These are phyloP conservation scores for Ogataea ramenticola DNA, from an alignment of 805 yeast genomes.

Conservation along the genomic window DNA sequence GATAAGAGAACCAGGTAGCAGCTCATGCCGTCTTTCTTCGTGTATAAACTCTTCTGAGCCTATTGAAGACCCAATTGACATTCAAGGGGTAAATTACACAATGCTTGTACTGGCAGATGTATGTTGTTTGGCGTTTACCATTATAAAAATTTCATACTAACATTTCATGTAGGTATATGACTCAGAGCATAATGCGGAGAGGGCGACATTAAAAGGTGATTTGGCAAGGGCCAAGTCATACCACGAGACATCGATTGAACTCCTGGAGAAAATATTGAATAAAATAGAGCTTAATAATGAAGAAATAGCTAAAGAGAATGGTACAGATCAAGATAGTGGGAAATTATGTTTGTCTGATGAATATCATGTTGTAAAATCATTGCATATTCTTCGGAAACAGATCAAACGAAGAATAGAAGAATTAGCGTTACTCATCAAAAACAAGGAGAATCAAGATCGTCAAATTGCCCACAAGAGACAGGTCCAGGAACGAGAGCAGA, in stretches of 20 bases:
- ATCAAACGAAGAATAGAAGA: conserved; percentile 16
- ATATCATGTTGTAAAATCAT: conserved; percentile 14
- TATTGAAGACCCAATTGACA: too few species aligned
- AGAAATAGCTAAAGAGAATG: neutral
- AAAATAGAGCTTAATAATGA: neutral
- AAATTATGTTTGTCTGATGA: conserved; percentile 8
- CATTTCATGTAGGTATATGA: conserved; percentile 33
- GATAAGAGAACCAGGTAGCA: too few species aligned
- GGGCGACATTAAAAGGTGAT: conserved; percentile 35
- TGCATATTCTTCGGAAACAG: conserved; percentile 17
- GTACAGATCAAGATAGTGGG: conserved; percentile 2
- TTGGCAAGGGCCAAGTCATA: conserved; percentile 31
- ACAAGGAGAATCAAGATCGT: conserved; percentile 6
- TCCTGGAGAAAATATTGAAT: conserved; percentile 20
- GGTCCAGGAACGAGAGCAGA: conserved; percentile 4
- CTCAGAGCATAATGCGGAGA: conserved; percentile 47
- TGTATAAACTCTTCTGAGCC: too few species aligned
- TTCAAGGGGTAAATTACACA: too few species aligned
- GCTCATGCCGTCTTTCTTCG: too few species aligned
- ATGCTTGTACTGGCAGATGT: conserved; percentile 22
- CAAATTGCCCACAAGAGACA: conserved; percentile 5
- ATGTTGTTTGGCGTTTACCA: too few species aligned
- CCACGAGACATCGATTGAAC: conserved; percentile 30
- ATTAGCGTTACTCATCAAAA: conserved; percentile 5
- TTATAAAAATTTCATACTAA: too few species aligned